Conservation (phyloP, 2,329 filamentous ascomycete species). For the Tolypocladium nubicola region DNA sequence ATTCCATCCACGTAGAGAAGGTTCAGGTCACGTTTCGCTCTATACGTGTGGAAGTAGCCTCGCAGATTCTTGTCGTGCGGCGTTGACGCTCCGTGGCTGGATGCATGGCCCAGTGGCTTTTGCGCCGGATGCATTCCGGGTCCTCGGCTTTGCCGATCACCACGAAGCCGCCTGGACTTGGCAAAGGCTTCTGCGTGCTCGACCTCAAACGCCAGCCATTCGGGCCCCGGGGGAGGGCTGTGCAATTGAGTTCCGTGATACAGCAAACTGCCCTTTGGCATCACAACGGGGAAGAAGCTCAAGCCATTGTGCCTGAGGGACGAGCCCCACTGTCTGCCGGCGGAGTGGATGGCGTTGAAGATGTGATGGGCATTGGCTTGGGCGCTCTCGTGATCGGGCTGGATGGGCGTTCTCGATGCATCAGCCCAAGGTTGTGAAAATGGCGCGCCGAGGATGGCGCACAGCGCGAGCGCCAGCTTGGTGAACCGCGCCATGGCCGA, state of each 20-base stretch:
- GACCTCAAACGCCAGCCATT: conserved; percentile 70
- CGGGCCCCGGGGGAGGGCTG: conserved; percentile 38
- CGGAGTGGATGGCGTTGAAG: conserved; percentile 64
- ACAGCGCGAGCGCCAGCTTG: neutral
- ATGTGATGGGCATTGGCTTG: conserved; percentile 49
- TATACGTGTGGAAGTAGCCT: conserved; percentile 60
- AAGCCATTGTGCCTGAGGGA: conserved; percentile 67
- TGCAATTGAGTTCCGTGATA: conserved; percentile 50
- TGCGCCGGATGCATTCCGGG: neutral
- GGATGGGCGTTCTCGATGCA: conserved; percentile 10
- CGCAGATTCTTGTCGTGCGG: conserved; percentile 6
- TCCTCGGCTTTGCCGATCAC: neutral
- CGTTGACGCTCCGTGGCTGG: too few relatives aligned
- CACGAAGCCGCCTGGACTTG: neutral
- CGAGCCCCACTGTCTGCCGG: conserved; percentile 65
- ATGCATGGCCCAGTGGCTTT: neutral
- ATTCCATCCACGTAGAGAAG: conserved; percentile 63
- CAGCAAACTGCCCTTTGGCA: conserved; percentile 53
- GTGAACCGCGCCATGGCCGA: neutral
- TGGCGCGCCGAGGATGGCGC: neutral
- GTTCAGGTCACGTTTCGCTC: conserved; percentile 42
- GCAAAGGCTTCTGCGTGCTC: conserved; percentile 64
- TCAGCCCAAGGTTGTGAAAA: neutral
- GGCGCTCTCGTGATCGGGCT: conserved; percentile 26
- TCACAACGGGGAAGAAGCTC: conserved; percentile 54